Evolutionary conservation across 495 filamentous ascomycete species (phyloP).

Genomic region (Parathielavia appendiculata): DNA sequence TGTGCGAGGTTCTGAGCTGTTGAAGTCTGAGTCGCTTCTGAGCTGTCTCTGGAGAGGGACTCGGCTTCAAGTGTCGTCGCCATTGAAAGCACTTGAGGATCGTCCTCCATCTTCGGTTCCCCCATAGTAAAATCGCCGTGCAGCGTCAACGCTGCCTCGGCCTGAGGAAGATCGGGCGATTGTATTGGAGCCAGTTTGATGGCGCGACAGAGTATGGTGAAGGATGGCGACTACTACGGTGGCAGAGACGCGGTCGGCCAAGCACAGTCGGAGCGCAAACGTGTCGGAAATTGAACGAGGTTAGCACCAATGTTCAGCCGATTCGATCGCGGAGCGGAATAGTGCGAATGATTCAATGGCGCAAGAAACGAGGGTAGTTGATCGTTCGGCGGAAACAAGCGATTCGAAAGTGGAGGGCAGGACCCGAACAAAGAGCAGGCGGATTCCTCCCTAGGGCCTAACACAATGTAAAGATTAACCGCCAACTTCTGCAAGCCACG

Average conservation of each 20-base stretch:
- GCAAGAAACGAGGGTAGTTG: background rate
- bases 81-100: constrained; percentile 30
- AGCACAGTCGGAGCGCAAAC: background rate
- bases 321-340: too few species aligned
- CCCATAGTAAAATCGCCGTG: constrained; percentile 28
- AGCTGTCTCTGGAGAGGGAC: constrained; percentile 46
- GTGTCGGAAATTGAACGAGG: background rate
- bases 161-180: constrained; percentile 32
- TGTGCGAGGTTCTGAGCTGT: constrained; percentile 37
- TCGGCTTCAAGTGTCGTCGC: constrained; percentile 43
- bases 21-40: constrained; percentile 38
- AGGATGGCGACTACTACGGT: background rate
- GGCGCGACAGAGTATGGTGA: constrained; percentile 1
- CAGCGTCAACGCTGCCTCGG: constrained; percentile 24
- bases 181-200: constrained; percentile 34
- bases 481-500: too few species aligned
- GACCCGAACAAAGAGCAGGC: background rate
- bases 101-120: constrained; percentile 40
- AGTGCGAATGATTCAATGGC: background rate
- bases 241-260: constrained; percentile 3
- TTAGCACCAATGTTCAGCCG: too few species aligned
- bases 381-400: background rate
- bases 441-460: background rate
- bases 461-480: background rate
- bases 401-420: background rate